Evolutionary conservation across 495 filamentous ascomycete genomes (phyloP), one percentile per base, ranked within the genome.

Genomic region (Pyrenula aspistea): DNA sequence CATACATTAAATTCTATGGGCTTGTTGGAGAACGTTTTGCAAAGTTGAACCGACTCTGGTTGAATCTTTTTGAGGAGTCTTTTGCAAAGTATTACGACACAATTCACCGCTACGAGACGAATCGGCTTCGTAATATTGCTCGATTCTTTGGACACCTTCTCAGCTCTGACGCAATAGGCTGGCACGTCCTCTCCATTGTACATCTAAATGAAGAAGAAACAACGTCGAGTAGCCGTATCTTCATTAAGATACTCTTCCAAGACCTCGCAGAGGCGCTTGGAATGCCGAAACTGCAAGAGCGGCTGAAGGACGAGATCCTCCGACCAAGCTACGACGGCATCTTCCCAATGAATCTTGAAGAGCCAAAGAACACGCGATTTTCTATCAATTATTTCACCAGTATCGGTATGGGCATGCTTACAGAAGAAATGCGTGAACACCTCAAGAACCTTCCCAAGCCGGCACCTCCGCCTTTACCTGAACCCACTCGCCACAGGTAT

Each of bases 341-440:
- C 10, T 99, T 99, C 79, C 94, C 93, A 0, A 83, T 70, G 31
- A 15, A 42, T 42, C 65, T 65, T 42, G 89, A 96, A 64, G 88
- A 92, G 63, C 83, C 89, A 8, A 82, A 86, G 56, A 89, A 95
- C 69, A 92, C 89, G 12, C 84, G 93, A 49, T 99, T 99, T 76
- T 88, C 92, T 20, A 94, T 97, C 82, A 99, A 99, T 69, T 99
- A 95, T 73, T 97, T 97, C 69, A 99, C 93, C 8, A 89, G 88
- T 61, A 92, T 99, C 67, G 89, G 90, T 57, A 91, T 99, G 85
- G 93, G 93, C 69, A 82, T 78, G 25, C 72, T 99, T 60, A 99
- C 93, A 12, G 94, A 97, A 61, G 87, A 90, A 61, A 96, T 97
- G 92, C 83, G 93, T 62, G 88, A 90, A 61, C 83, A 82, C 65